A percentile compares a stretch with the other conserved stretches of the same genome.
Evolutionary conservation across 1,284 basidiomycete species (phyloP).

Genomic region (Bondarzewia mesenterica): DNA sequence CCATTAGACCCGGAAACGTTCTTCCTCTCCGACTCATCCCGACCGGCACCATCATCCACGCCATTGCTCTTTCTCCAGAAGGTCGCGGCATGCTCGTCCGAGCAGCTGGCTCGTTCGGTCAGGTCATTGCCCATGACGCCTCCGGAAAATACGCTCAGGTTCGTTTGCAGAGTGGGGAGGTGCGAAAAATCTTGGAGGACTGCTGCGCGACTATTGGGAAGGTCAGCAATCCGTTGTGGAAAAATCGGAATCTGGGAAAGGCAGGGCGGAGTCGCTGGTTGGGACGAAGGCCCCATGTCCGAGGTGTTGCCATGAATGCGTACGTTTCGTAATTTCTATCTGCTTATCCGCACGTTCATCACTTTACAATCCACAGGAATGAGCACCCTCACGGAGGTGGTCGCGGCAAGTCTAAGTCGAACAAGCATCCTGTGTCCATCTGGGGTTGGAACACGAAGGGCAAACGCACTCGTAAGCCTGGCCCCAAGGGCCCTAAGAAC

Average conservation of each 20-base stretch:
- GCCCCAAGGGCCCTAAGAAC: slow-evolving; percentile 76
- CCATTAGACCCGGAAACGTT: slow-evolving; percentile 89
- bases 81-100: slow-evolving; percentile 83
- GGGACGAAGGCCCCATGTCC: slow-evolving; percentile 79
- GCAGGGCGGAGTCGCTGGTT: slow-evolving; percentile 89
- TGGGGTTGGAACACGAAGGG: slow-evolving; percentile 93
- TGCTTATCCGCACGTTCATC: background rate
- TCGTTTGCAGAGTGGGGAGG: slow-evolving; percentile 87
- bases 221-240: slow-evolving; percentile 91
- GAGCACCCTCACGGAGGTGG: slow-evolving; percentile 99
- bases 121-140: slow-evolving; percentile 73
- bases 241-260: slow-evolving; percentile 81
- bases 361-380: slow-evolving; percentile 33
- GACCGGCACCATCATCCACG: slow-evolving; percentile 87
- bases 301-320: slow-evolving; percentile 99
- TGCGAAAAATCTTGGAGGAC: slow-evolving; percentile 76
- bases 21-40: slow-evolving; percentile 90
- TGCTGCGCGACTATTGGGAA: slow-evolving; percentile 88
- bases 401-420: slow-evolving; percentile 94
- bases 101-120: slow-evolving; percentile 82
- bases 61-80: slow-evolving; percentile 68
- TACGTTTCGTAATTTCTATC: slow-evolving; percentile 31
- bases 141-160: slow-evolving; percentile 74
- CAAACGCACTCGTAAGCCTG: slow-evolving; percentile 86
- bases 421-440: slow-evolving; percentile 86